These are phyloP conservation scores for Vaccinium vitisidaea DNA, from an alignment of 148 eudicot genomes.

Conservation along the genomic window DNA sequence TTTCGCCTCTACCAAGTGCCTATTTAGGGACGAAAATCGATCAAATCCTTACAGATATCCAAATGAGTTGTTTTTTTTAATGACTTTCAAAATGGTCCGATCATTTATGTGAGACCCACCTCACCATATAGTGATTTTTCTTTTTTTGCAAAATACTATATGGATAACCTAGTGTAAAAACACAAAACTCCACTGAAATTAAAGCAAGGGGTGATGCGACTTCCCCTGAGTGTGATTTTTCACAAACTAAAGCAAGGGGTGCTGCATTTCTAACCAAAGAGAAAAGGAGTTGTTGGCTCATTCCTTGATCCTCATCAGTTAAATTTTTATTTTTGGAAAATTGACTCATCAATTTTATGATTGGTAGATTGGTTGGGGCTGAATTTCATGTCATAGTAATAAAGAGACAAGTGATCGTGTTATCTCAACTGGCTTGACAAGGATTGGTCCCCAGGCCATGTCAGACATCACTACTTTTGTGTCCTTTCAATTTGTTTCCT, in stretches of 20 bases:
- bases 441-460: slow-evolving; percentile 4
- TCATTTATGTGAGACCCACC: too few species aligned
- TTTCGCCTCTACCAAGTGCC: too few species aligned
- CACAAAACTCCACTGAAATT: not conserved
- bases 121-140: too few species aligned
- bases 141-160: too few species aligned
- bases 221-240: not conserved
- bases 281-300: not conserved
- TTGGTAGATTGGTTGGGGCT: slow-evolving; percentile 1
- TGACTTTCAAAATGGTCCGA: too few species aligned
- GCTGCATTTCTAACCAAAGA: not conserved
- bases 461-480: slow-evolving; percentile 7
- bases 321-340: not conserved
- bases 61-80: too few species aligned
- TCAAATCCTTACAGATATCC: too few species aligned
- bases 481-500: slow-evolving; percentile 4
- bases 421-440: not conserved
- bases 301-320: not conserved
- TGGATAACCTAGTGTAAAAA: too few species aligned
- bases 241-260: too few species aligned
- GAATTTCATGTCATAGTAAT: not conserved
- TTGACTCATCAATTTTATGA: not conserved
- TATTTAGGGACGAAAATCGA: too few species aligned
- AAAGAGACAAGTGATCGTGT: not conserved
- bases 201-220: not conserved